Evolutionary conservation across 345 rosid genomes (phyloP).

Genomic region (Populus tremula): DNA sequence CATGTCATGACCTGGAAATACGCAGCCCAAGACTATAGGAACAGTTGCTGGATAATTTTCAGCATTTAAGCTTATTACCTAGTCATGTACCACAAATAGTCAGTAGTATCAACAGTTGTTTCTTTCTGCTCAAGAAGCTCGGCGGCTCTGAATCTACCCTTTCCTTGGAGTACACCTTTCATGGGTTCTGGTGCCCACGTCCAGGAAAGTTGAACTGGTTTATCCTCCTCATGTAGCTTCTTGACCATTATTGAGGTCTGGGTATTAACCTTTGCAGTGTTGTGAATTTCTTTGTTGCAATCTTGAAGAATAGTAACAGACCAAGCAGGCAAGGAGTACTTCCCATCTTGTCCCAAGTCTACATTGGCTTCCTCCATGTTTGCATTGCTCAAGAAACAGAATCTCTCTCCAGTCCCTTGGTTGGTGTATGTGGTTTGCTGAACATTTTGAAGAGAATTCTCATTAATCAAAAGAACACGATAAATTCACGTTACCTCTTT

Average conservation of each 20-base stretch:
- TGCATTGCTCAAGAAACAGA: neutral
- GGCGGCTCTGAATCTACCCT: conserved; percentile 1
- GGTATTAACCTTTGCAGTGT: conserved; percentile 14
- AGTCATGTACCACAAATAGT: conserved; percentile 7
- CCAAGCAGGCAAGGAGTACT: conserved; percentile 12
- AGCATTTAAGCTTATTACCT: neutral
- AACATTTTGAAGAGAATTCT: no score
- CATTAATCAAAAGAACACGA: no score
- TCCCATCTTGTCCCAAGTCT: neutral
- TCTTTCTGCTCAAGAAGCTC: conserved; percentile 13
- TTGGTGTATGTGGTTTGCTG: no score
- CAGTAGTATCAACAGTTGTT: neutral
- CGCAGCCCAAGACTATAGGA: no score
- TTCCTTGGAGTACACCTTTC: neutral
- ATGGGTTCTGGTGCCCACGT: conserved; percentile 5
- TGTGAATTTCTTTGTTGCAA: conserved; percentile 18
- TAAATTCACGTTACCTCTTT: no score
- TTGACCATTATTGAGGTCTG: conserved; percentile 9
- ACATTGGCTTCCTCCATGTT: neutral
- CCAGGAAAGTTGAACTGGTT: neutral
- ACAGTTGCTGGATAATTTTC: no score
- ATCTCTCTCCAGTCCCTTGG: no score
- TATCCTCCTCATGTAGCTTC: neutral
- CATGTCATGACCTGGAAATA: neutral
- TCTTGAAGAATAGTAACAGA: conserved; percentile 15